Evolutionary conservation across 1,139 yeast genomes (phyloP).

Genomic region (Diutina sp.): DNA sequence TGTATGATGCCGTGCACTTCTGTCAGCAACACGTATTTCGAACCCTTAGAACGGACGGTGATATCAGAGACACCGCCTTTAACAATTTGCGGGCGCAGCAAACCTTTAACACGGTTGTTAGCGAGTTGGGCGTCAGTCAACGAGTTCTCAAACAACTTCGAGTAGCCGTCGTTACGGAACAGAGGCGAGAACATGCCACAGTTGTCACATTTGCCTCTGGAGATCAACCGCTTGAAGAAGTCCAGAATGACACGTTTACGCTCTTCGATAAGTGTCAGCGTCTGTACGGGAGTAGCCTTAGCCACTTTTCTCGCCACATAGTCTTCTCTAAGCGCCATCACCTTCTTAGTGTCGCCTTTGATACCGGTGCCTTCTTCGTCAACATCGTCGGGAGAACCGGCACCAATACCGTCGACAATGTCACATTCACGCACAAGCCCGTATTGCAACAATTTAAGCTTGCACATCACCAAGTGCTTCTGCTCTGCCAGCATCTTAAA

Average conservation of each 20-base stretch:
- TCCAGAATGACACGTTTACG: constrained; percentile 67
- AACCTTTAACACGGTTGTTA: constrained; percentile 74
- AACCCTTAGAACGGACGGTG: constrained; percentile 10
- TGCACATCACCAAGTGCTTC: constrained; percentile 66
- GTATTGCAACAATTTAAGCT: constrained; percentile 70
- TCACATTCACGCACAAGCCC: constrained; percentile 75
- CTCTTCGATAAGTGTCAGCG: constrained; percentile 81
- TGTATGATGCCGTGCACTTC: constrained; percentile 74
- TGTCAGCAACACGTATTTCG: constrained; percentile 76
- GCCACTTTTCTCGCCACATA: constrained; percentile 64
- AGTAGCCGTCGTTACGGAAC: constrained; percentile 88
- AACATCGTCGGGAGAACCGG: constrained; percentile 8
- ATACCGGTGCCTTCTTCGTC: constrained; percentile 17
- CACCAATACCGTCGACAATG: constrained; percentile 19
- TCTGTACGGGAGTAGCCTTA: constrained; percentile 53
- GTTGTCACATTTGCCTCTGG: constrained; percentile 84
- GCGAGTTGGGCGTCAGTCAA: constrained; percentile 69
- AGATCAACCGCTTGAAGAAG: constrained; percentile 57
- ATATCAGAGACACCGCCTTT: constrained; percentile 11
- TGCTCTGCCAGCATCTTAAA: constrained; percentile 61
- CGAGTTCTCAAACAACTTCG: constrained; percentile 84
- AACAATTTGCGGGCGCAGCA: constrained; percentile 61
- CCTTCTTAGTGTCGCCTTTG: constrained; percentile 21
- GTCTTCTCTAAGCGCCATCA: constrained; percentile 48
- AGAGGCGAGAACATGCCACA: constrained; percentile 93